Conservation (phyloP, 768 basidiomycete species). For the Gautieria morchelliformis region DNA sequence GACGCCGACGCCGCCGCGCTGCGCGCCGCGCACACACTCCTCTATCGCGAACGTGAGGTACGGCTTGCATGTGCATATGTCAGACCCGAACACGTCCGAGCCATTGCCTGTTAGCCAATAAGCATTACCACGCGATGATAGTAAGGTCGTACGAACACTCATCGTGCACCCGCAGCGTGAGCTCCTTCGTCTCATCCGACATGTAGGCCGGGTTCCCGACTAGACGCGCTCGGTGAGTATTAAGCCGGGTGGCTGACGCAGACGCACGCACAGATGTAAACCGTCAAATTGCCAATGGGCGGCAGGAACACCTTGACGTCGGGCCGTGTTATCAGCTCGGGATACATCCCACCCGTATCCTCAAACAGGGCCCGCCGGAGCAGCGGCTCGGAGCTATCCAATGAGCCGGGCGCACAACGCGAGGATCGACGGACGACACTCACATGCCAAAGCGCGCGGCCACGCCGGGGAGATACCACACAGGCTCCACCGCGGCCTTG, state of each 20-base stretch:
- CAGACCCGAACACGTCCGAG: conserved; percentile 92
- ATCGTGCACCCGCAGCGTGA: conserved; percentile 87
- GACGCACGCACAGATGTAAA: conserved; percentile 72
- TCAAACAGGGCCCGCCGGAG: conserved; percentile 91
- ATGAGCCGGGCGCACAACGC: background rate
- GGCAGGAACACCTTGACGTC: conserved; percentile 96
- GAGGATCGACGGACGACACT: conserved; percentile 23
- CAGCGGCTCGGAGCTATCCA: conserved; percentile 61
- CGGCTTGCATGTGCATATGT: conserved; percentile 89
- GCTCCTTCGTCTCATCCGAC: conserved; percentile 64
- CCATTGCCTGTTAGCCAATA: conserved; percentile 56
- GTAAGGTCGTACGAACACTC: conserved; percentile 55
- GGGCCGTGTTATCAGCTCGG: conserved; percentile 88
- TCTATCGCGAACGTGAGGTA: conserved; percentile 90
- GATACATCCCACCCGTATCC: conserved; percentile 93
- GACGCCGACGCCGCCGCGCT: conserved; percentile 81
- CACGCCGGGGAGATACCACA: conserved; percentile 91
- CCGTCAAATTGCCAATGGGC: conserved; percentile 84
- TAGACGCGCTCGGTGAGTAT: conserved; percentile 19
- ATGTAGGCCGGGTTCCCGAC: conserved; percentile 80
- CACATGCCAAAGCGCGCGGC: conserved; percentile 92
- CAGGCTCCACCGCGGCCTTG: conserved; percentile 94
- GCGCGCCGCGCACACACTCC: conserved; percentile 79
- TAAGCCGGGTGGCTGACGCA: background rate
- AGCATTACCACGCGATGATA: background rate